phyloP scores from a whole-genome alignment of 345 rosid species.

The Syzygium oleosum region DNA sequence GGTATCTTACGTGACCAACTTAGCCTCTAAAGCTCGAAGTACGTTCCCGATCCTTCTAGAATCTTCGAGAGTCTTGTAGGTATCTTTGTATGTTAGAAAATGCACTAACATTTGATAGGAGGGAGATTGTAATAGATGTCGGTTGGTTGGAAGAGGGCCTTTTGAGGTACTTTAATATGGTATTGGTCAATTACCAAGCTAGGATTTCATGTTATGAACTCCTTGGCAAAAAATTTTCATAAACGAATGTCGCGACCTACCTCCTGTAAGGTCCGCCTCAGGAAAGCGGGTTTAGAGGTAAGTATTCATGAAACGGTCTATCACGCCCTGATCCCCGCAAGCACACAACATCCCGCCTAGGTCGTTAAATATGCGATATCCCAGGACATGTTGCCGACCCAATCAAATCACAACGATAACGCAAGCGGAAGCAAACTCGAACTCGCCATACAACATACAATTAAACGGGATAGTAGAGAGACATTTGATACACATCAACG shows the following conservation, averaged over 20 bases:
- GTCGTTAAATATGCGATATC: too few relatives aligned
- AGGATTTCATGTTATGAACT: background rate
- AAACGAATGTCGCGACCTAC: background rate
- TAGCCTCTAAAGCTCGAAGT: background rate
- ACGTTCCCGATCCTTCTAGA: background rate
- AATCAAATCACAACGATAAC: too few relatives aligned
- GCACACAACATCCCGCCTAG: too few relatives aligned
- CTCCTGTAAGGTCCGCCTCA: too few relatives aligned
- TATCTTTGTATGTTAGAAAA: background rate
- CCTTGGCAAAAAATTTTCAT: background rate
- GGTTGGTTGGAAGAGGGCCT: background rate
- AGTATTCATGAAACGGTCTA: too few relatives aligned
- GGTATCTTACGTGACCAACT: background rate
- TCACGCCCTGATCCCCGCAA: too few relatives aligned
- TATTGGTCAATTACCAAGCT: background rate
- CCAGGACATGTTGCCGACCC: too few relatives aligned
- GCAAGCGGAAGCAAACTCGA: too few relatives aligned
- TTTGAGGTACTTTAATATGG: background rate
- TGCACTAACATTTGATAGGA: background rate
- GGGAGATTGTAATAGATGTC: background rate
- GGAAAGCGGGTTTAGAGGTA: too few relatives aligned
- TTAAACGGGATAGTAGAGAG: too few relatives aligned
- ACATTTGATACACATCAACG: too few relatives aligned
- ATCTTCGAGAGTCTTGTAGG: background rate
- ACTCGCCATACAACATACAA: too few relatives aligned